Base-by-base conservation (phyloP, 495 filamentous ascomycete species). In the Copromyces sp. region DNA sequence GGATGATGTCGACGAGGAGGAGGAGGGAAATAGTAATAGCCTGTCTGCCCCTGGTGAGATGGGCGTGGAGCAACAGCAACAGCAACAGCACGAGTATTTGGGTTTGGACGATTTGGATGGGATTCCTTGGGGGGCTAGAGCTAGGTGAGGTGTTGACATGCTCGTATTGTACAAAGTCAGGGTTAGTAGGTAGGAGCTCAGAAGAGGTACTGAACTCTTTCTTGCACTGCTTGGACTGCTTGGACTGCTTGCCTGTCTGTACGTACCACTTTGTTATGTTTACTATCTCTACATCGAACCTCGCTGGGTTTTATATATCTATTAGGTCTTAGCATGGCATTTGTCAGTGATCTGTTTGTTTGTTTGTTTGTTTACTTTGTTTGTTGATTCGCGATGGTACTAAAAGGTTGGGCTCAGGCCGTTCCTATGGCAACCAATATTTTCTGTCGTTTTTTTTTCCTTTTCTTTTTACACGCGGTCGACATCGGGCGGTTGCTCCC, bases 71-170 rank as follows among this genome's bases (percentile, higher is more conserved):
- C 24, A 24, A 24, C 24, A 24, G 24, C 24, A 24, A 24, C 24
- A 24, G 24, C 24, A 24, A 24, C 29, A 61, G 53, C 53, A 61
- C 6, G 53, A 61, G 14, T 14, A 12, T 53, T 14, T 59, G 20
- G 47, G 47, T 9, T 7, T 59, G 11, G 80, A 81, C 69, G 77
- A 80, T 47, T 39, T 80, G 69, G 80, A 82, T 68, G 79, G 79
- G 47, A 82, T 81, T 72, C 78, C 80, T 7, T 81, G 78, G 79
- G 75, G 73, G 40, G 77, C 72, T 20, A 75, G 73, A 38, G 77
- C 72, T 20, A 75, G 79, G 75, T 78, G 70, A 75, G 79, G 75
- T 78, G 70, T 41, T 78, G 69, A 37, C 35, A 3, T 37, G 35
- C 5, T 24, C 24, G 24, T 24, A 24, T 24, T 1, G 24, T 24